Conservation (phyloP, 2,329 filamentous ascomycete genomes). For the Epicoccum nigrum region DNA sequence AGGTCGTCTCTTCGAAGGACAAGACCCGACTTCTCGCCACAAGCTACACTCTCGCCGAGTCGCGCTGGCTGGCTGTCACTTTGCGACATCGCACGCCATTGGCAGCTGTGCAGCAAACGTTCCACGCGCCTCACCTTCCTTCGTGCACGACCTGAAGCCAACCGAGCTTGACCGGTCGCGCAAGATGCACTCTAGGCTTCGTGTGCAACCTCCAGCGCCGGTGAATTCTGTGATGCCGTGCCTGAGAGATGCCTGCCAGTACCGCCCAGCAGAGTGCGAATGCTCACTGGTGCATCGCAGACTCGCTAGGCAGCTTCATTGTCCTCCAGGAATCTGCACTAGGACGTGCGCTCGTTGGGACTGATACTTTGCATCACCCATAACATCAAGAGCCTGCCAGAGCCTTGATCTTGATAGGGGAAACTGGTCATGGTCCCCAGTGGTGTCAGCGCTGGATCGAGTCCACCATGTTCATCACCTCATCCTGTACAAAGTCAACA, state of each 20-base stretch:
- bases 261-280: constrained; percentile 1
- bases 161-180: constrained; percentile 34
- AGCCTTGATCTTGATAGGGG: too few species aligned
- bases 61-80: constrained; percentile 4
- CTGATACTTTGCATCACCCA: constrained; percentile 18
- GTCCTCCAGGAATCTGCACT: constrained; percentile 4
- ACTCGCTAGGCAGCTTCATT: constrained; percentile 15
- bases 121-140: constrained; percentile 20
- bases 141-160: constrained; percentile 14
- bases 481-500: too few species aligned
- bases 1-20: neutral
- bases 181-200: constrained; percentile 25
- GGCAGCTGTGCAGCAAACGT: constrained; percentile 23
- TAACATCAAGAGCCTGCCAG: neutral
- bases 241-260: constrained; percentile 7
- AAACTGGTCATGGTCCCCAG: too few species aligned
- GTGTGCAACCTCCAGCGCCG: constrained; percentile 28
- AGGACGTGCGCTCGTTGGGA: constrained; percentile 14
- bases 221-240: constrained; percentile 23
- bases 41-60: neutral
- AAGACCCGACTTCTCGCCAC: neutral
- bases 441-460: too few species aligned
- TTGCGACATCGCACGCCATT: constrained; percentile 25
- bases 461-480: too few species aligned
- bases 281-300: constrained; percentile 9